Evolutionary conservation across 2,329 filamentous ascomycete species (phyloP), one percentile per base, ranked within the genome.

Genomic region (Fusarium abutilonis): DNA sequence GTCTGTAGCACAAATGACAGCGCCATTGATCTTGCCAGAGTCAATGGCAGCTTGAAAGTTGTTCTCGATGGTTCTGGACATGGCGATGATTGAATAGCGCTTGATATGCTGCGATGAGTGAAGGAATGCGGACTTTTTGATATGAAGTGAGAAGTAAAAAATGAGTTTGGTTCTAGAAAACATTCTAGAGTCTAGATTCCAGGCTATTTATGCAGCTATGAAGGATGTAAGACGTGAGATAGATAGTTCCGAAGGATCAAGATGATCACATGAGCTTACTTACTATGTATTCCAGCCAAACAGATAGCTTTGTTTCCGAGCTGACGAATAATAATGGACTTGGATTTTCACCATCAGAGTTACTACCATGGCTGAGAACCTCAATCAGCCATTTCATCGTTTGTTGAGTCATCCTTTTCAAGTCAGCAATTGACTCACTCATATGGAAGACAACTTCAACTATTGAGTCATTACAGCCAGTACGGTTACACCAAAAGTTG

Each of bases 21-120:
- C 80, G 14, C 79, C 79, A 32, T 78, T 74, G 67, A 82, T 77
- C 54, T 75, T 78, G 50, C 77, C 77, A 2, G 73, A 67, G n/a
- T 76, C 72, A 44, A 82, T 79, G 49, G 79, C 78, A 6, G 72
- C 67, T 49, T 77, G 72, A 50, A 78, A 73, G 49, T 53, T 67
- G 4, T 70, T 68, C 21, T 81, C 79, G 43, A 81, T 78, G 36
- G 70, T 67, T 7, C 52, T 49, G 5, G 66, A 52, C 71, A 73
- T 73, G 47, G 32, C 26, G 7, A 31, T 21, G n/a, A 15, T 1
- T 2, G 43, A 26, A 14, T 47, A 31, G 1, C 4, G 3, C 3
- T 6, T 47, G 6, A 1, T 4, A 9, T 2, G 15, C 7, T 1
- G 3, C 1, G 4, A 14, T 32, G 31, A 32, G 26, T 10, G 26